Evolutionary conservation across 192 early-diverging fungal genomes (phyloP), one percentile per base, ranked within the genome.

Genomic region (Allomyces macrogynus): DNA sequence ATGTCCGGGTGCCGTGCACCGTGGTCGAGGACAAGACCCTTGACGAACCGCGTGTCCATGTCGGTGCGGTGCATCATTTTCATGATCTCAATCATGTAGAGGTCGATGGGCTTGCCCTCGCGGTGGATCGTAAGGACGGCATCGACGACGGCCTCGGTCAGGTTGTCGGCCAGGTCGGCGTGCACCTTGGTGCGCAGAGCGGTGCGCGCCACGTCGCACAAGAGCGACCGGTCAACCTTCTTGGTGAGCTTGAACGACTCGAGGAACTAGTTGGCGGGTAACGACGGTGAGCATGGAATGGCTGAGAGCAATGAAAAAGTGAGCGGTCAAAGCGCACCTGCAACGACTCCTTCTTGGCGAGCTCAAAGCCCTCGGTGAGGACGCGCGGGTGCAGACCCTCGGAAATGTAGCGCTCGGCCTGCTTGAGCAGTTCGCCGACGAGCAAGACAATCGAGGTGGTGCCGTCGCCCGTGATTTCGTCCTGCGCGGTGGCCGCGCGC

Each of bases 21-120:
- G 72, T 99, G 96, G 80, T 99, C 96, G 77, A 99, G 75, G 24
- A 99, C 96, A 60, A 99, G 77, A 49, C 95, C 96, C 66, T 88
- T 86, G 62, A 99, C 84, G 24, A 99, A 78, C 27, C 87, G 77
- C 57, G 93, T 90, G 74, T 99, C 96, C n/a, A 88, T 92, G n/a
- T 92, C 93, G 43, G 85, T 90, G 76, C 90, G 90, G 81, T 97
- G 94, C 85, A 87, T 84, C 96, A 99, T 96, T 80, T 94, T 95
- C 94, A 99, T 99, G 67, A 95, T 90, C 78, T 99, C 96, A 11
- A 99, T 91, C 96, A 99, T 99, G 70, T 96, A 92, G 66, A 99
- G 79, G 74, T 99, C 96, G 70, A 97, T 95, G 10, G 93, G 93
- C 63, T 88, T 72, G 23, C 81, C 88, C 27, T 86, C 82, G 64